These are phyloP conservation scores for Melastoma candidum DNA, from an alignment of 441 rosid species.

Conservation along the genomic window DNA sequence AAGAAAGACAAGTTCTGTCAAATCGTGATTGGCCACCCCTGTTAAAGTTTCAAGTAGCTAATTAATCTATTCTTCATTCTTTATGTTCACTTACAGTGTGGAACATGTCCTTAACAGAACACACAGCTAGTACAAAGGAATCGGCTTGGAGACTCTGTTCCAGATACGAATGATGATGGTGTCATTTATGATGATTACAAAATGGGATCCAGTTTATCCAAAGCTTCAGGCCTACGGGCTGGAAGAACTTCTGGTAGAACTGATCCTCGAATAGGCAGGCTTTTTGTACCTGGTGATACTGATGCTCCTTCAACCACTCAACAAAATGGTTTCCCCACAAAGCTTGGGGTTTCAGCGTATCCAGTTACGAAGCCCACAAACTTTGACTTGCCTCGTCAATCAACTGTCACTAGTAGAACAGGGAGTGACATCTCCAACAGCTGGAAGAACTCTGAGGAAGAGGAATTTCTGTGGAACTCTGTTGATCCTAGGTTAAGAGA, in stretches of 20 bases:
- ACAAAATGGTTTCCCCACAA: constrained; percentile 48
- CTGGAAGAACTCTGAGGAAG: constrained; percentile 97
- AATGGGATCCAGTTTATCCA: constrained; percentile 50
- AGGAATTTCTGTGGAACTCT: constrained; percentile 84
- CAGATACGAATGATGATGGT: constrained; percentile 42
- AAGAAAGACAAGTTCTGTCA: too few species aligned
- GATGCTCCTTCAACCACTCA: constrained; percentile 45
- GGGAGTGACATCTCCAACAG: constrained; percentile 37
- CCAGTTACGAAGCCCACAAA: constrained; percentile 34
- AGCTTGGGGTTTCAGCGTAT: constrained; percentile 42
- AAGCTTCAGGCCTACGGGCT: constrained; percentile 38
- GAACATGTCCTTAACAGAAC: constrained; percentile 21
- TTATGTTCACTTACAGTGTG: constrained; percentile 1
- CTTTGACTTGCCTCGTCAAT: constrained; percentile 27
- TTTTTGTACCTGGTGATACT: constrained; percentile 38
- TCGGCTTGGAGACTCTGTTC: constrained; percentile 36
- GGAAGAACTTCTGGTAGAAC: constrained; percentile 51
- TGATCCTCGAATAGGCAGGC: constrained; percentile 48
- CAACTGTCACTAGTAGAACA: constrained; percentile 32
- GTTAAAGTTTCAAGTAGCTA: constrained; percentile 27
- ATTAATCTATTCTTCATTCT: neutral
- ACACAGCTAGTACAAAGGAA: constrained; percentile 49
- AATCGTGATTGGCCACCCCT: too few species aligned
- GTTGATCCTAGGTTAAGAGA: constrained; percentile 67
- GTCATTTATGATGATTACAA: constrained; percentile 44